Percentiles rank a stretch among this genome's conserved stretches.
phyloP scores from a whole-genome alignment of 2,329 filamentous ascomycete genomes.

The Fusarium circinatum region DNA sequence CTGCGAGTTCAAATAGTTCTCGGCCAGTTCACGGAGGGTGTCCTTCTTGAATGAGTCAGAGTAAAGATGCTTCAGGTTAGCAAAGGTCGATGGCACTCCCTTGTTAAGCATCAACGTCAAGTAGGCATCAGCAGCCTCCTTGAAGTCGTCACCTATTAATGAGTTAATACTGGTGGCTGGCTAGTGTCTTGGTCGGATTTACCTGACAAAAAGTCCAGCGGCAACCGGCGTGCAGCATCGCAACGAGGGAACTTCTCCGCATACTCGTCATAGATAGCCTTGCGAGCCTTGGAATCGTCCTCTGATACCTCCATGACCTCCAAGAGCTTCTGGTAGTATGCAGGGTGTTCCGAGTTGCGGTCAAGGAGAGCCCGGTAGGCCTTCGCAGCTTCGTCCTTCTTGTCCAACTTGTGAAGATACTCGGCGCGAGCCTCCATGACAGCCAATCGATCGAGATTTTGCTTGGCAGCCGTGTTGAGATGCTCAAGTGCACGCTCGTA shows the following conservation, averaged over 20 bases:
- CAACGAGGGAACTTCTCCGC: slow-evolving; percentile 82
- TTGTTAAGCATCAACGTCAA: slow-evolving; percentile 87
- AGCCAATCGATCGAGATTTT: slow-evolving; percentile 83
- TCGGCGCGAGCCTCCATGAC: slow-evolving; percentile 87
- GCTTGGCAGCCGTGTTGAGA: slow-evolving; percentile 79
- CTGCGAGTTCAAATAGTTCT: slow-evolving; percentile 76
- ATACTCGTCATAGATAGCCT: slow-evolving; percentile 80
- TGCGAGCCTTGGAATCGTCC: slow-evolving; percentile 70
- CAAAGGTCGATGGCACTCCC: slow-evolving; percentile 95
- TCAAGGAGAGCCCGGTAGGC: slow-evolving; percentile 85
- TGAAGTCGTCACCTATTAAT: slow-evolving; percentile 78
- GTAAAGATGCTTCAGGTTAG: slow-evolving; percentile 95
- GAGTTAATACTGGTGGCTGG: slow-evolving; percentile 29
- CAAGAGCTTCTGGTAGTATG: slow-evolving; percentile 84
- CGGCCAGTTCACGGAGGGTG: slow-evolving; percentile 78
- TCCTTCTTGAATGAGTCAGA: slow-evolving; percentile 79
- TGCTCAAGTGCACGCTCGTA: slow-evolving; percentile 86
- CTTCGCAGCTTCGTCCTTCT: slow-evolving; percentile 81
- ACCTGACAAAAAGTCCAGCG: slow-evolving; percentile 88
- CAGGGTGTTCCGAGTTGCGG: slow-evolving; percentile 86
- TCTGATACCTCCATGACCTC: slow-evolving; percentile 70
- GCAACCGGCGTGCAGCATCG: slow-evolving; percentile 86
- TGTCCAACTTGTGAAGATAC: slow-evolving; percentile 81
- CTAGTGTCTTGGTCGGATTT: slow-evolving; percentile 33
- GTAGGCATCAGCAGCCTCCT: slow-evolving; percentile 79